A percentile compares a stretch with the other conserved stretches of the same genome.
These are phyloP conservation scores for Quercus bicolor DNA, from an alignment of 306 rosid species.

Conservation along the genomic window DNA sequence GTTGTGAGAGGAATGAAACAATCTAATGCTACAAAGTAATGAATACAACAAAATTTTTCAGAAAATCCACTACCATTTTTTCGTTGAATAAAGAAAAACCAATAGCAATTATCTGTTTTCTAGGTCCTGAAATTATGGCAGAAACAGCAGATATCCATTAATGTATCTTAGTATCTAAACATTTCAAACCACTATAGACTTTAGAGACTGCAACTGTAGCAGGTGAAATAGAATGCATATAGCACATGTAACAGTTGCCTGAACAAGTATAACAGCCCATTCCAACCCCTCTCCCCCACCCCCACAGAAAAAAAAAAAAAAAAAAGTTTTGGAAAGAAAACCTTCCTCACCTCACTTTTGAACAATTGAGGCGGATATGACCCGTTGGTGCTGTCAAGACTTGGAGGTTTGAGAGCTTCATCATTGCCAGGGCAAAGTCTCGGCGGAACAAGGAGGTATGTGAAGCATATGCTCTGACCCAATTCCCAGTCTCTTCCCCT, in stretches of 20 bases:
- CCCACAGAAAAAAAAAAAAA: background rate
- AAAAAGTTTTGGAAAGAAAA: background rate
- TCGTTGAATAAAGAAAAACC: background rate
- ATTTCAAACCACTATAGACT: background rate
- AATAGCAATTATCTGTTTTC: background rate
- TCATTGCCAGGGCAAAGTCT: constrained; percentile 38
- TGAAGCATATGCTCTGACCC: constrained; percentile 35
- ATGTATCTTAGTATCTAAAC: background rate
- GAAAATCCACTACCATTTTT: background rate
- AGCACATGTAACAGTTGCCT: background rate
- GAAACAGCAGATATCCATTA: background rate
- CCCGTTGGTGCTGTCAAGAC: constrained; percentile 38
- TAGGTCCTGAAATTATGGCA: background rate
- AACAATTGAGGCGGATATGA: constrained; percentile 38
- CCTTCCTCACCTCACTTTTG: constrained; percentile 28
- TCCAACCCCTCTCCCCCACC: no score
- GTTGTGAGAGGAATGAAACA: no score
- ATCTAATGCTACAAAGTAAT: background rate
- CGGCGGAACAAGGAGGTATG: constrained; percentile 27
- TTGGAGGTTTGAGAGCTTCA: constrained; percentile 39
- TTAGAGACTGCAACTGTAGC: background rate
- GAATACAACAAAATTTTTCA: background rate
- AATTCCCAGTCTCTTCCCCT: constrained; percentile 25
- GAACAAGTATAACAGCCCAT: no score
- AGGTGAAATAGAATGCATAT: background rate